Evolutionary conservation across 1,284 basidiomycete species (phyloP).

Genomic region (Malassezia restricta): DNA sequence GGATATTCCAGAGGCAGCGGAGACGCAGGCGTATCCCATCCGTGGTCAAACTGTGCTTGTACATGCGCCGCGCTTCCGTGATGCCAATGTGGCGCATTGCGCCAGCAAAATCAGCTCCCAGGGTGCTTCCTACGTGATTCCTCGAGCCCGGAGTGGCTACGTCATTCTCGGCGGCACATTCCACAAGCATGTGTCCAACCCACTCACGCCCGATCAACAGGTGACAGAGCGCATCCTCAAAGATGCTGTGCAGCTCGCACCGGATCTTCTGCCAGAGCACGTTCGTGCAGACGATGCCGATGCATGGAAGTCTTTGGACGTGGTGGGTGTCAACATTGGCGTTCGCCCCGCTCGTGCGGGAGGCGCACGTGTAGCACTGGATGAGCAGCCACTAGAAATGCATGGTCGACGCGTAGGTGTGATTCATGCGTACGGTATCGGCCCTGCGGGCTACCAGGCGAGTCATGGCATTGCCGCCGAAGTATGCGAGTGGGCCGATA

Average conservation of each 20-base stretch:
- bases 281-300: constrained; percentile 6
- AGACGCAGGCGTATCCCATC: constrained; percentile 69
- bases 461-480: constrained; percentile 37
- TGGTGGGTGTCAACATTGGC: constrained; percentile 31
- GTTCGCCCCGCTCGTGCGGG: constrained; percentile 25
- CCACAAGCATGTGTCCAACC: constrained; percentile 36
- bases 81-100: constrained; percentile 16
- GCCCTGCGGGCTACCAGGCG: constrained; percentile 36
- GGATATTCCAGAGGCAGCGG: constrained; percentile 47
- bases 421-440: constrained; percentile 33
- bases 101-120: constrained; percentile 19
- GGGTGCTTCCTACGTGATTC: constrained; percentile 51
- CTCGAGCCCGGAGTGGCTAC: constrained; percentile 50
- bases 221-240: constrained; percentile 50
- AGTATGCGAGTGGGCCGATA: constrained; percentile 24
- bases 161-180: constrained; percentile 55
- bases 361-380: constrained; percentile 26
- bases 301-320: constrained; percentile 22
- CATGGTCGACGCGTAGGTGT: constrained; percentile 13
- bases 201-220: constrained; percentile 46
- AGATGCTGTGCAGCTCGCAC: constrained; percentile 34
- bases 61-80: constrained; percentile 54
- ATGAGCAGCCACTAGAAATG: neutral
- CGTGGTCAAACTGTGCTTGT: constrained; percentile 74
- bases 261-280: constrained; percentile 22